Conservation (phyloP, 805 yeast species). For the Candida coquimbonensis region DNA sequence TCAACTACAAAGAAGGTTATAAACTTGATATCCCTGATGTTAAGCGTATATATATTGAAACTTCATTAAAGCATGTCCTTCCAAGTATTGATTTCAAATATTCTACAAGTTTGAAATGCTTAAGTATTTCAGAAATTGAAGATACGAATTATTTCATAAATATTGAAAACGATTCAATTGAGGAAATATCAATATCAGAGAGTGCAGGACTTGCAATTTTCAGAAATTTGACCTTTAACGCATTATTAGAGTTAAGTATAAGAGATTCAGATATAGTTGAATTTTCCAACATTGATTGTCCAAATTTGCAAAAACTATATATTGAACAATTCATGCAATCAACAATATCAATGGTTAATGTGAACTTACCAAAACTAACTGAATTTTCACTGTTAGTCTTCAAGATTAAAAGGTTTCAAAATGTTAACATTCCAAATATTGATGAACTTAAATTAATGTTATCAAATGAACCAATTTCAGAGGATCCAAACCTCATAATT, state of each 20-base stretch:
- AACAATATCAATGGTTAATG: constrained; percentile 3
- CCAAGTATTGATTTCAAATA: not conserved
- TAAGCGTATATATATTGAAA: not conserved
- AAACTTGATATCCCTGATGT: not conserved
- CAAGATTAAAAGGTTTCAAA: constrained; percentile 2
- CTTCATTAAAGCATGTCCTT: not conserved
- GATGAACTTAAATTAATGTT: constrained; percentile 12
- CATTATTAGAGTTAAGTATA: constrained; percentile 2
- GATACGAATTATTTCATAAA: not conserved
- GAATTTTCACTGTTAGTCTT: not conserved
- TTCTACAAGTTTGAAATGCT: not conserved
- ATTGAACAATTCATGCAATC: constrained; percentile 15
- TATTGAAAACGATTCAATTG: not conserved
- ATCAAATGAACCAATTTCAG: constrained; percentile 11
- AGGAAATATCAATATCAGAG: not conserved
- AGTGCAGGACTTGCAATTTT: constrained; percentile 2
- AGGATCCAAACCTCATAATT: not conserved
- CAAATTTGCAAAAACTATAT: constrained; percentile 6
- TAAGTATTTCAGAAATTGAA: not conserved
- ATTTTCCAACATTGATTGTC: constrained; percentile 6
- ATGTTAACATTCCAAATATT: constrained; percentile 6
- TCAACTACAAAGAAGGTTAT: too few relatives aligned
- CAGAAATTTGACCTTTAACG: constrained; percentile 1
- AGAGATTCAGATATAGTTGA: constrained; percentile 9
- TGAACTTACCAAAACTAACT: not conserved